Conservation (phyloP, 352 stramenopile species). For the Phytophthora constricta region DNA sequence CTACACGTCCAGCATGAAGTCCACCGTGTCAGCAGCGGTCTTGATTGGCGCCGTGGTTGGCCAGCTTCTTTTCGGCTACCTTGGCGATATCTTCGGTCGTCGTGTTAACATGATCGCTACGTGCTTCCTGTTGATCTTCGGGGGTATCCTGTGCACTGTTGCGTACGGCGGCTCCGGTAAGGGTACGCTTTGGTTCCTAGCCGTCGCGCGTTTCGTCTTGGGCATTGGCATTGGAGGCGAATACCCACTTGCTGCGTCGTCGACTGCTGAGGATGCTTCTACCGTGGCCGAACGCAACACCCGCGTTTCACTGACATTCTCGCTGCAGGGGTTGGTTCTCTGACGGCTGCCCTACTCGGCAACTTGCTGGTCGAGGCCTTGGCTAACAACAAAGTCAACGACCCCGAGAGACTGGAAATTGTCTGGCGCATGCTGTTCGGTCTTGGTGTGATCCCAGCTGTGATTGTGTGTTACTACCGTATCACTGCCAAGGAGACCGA, state of each 20-base stretch:
- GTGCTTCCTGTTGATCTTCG: constrained; percentile 60
- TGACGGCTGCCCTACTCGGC: constrained; percentile 57
- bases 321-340: constrained; percentile 56
- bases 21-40: constrained; percentile 45
- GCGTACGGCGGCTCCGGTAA: constrained; percentile 42
- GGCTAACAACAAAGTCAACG: constrained; percentile 36
- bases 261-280: constrained; percentile 55
- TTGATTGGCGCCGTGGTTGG: constrained; percentile 53
- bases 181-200: constrained; percentile 57
- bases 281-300: constrained; percentile 45
- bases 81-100: constrained; percentile 58
- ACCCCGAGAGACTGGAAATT: constrained; percentile 43
- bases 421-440: constrained; percentile 62
- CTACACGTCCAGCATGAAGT: constrained; percentile 55
- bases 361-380: constrained; percentile 53
- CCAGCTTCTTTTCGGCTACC: constrained; percentile 55
- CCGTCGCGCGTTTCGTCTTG: constrained; percentile 49
- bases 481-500: constrained; percentile 55
- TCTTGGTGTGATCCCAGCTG: constrained; percentile 48
- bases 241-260: constrained; percentile 44
- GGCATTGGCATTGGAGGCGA: constrained; percentile 57
- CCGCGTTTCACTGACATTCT: constrained; percentile 58
- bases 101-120: constrained; percentile 60
- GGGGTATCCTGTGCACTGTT: constrained; percentile 52
- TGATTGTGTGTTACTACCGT: constrained; percentile 56